Percentiles rank a stretch among this genome's conserved stretches.
Conservation (phyloP, 176 grass and related monocot species). For the Olyra latifolia region DNA sequence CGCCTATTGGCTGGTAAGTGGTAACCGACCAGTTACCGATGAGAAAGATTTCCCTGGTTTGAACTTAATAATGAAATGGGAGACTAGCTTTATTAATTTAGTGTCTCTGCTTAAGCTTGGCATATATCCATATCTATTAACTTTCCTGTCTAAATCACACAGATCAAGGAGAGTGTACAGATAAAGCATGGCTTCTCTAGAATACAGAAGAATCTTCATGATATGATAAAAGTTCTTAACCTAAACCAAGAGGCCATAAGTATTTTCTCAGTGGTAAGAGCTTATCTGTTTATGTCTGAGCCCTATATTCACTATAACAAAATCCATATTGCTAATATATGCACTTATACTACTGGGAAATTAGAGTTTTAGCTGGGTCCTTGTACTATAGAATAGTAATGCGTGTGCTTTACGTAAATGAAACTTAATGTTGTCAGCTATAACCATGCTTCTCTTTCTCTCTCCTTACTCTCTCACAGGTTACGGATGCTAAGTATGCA, state of each 20-base stretch:
- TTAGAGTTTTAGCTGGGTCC: not conserved
- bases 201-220: conserved; percentile 63
- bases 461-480: conserved; percentile 34
- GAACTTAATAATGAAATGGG: not conserved
- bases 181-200: conserved; percentile 52
- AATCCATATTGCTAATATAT: not conserved
- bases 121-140: not conserved
- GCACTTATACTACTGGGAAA: not conserved
- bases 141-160: conserved; percentile 30
- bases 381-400: not conserved
- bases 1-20: too few relatives aligned
- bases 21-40: too few relatives aligned
- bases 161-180: conserved; percentile 66
- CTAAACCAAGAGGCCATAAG: conserved; percentile 43
- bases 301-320: not conserved
- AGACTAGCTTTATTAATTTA: not conserved
- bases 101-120: not conserved
- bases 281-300: not conserved
- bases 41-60: not conserved
- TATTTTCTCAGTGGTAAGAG: conserved; percentile 53
- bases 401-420: conserved; percentile 8
- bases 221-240: conserved; percentile 69
- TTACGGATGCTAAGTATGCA: conserved; percentile 68
- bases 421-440: not conserved
- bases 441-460: not conserved